Evolutionary conservation across 306 rosid species (phyloP), one percentile per base, ranked within the genome.

Genomic region (Canavalia gladiata): DNA sequence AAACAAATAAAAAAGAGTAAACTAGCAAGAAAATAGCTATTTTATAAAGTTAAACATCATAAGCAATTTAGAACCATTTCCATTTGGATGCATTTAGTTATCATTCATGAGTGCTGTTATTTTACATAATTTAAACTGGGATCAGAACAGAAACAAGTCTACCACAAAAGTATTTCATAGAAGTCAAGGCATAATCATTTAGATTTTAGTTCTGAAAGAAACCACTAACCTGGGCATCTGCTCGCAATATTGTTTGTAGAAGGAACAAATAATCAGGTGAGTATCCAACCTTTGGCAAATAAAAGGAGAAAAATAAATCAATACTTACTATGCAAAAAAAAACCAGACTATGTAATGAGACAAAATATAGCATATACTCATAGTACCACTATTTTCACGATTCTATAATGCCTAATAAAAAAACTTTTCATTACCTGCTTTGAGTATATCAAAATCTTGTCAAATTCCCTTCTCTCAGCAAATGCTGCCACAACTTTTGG

Each of bases 401-500:
- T 54, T 52, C 2, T 12, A 42, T 18, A 55, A 67, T 66, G 25
- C 18, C 28, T 33, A 35, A 7, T 25, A 37, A 59, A 28, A 34
- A 71, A 56, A 37, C 0, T 1, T 35, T 29, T 39, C 5, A 4
- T 86, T 74, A 89, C 97, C 97, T 92, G 97, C 85, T 92, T 90
- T 29, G 97, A 92, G 76, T 92, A 92, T 70, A 92, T 90, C 41
- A 92, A 85, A 69, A 92, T 90, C 72, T 92, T 92, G 85, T 92
- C 97, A 86, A 92, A 92, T 78, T 92, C 97, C 88, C 91, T 92
- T 81, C 97, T 81, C 87, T 92, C 94, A 3, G 97, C 94, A 83
- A 92, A 92, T 69, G 97, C 97, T 73, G 97, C 97, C 66, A 92
- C 94, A 68, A 90, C 97, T 83, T 92, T 92, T 5, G 97, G 97